Percentiles rank a stretch among this genome's conserved stretches.
Evolutionary conservation across 768 basidiomycete genomes (phyloP).

Genomic region (Tulasnella sp.): DNA sequence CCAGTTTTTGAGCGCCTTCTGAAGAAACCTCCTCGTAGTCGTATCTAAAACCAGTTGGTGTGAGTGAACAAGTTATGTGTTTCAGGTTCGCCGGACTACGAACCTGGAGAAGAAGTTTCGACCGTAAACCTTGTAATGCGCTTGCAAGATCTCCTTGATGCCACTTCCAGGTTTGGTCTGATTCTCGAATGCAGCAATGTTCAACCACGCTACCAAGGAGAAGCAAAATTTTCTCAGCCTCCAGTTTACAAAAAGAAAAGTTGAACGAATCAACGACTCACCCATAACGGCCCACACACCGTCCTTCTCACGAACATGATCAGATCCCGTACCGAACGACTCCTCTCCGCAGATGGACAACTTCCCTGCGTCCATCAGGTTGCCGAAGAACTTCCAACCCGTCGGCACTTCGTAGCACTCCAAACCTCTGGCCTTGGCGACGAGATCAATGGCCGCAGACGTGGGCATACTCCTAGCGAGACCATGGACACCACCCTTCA

Average conservation of each 20-base stretch:
- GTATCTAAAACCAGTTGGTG: slow-evolving; percentile 50
- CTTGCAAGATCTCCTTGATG: slow-evolving; percentile 81
- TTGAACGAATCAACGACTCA: slow-evolving; percentile 31
- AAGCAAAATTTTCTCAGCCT: neutral
- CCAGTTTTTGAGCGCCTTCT: slow-evolving; percentile 77
- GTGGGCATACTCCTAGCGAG: slow-evolving; percentile 97
- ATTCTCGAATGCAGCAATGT: slow-evolving; percentile 82
- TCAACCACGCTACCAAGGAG: slow-evolving; percentile 70
- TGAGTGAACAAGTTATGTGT: neutral
- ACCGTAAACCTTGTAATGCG: slow-evolving; percentile 86
- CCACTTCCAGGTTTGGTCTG: slow-evolving; percentile 70
- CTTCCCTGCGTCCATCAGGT: slow-evolving; percentile 96
- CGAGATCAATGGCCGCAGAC: slow-evolving; percentile 89
- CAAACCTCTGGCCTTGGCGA: slow-evolving; percentile 85
- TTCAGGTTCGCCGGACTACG: slow-evolving; percentile 13
- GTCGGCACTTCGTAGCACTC: slow-evolving; percentile 96
- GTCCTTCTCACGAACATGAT: slow-evolving; percentile 99
- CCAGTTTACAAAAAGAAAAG: neutral
- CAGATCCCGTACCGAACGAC: slow-evolving; percentile 98
- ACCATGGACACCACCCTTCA: slow-evolving; percentile 83
- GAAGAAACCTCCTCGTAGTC: slow-evolving; percentile 98
- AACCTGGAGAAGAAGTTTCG: slow-evolving; percentile 89
- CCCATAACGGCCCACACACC: slow-evolving; percentile 96
- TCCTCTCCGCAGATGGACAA: slow-evolving; percentile 99
- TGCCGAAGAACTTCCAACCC: slow-evolving; percentile 99